Evolutionary conservation across 1,284 basidiomycete species (phyloP).

Genomic region (Coniophora puteana): DNA sequence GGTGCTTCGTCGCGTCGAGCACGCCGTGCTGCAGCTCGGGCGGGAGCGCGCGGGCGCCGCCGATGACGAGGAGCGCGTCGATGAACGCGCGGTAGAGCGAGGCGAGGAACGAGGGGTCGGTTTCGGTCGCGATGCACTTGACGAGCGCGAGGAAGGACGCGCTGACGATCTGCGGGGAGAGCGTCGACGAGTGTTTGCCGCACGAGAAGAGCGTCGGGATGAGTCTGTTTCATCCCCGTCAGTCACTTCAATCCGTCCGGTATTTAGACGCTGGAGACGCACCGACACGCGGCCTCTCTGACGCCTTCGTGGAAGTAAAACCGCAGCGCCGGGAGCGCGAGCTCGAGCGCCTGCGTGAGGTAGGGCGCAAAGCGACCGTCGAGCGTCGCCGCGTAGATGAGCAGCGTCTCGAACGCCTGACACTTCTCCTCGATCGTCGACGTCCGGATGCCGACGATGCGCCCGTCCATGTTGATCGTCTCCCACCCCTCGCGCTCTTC

Average conservation of each 20-base stretch:
- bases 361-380: constrained; percentile 71
- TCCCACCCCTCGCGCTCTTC: constrained; percentile 74
- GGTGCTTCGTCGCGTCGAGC: constrained; percentile 65
- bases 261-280: constrained; percentile 3
- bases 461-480: constrained; percentile 71
- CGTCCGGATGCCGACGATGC: constrained; percentile 72
- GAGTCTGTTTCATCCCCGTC: constrained; percentile 41
- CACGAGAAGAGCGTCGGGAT: constrained; percentile 70
- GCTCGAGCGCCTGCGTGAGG: constrained; percentile 63
- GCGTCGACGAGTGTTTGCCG: constrained; percentile 62
- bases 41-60: constrained; percentile 44
- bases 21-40: constrained; percentile 49
- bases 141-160: constrained; percentile 69
- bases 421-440: constrained; percentile 84
- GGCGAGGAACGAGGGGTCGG: constrained; percentile 70
- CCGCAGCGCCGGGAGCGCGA: constrained; percentile 65
- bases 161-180: constrained; percentile 68
- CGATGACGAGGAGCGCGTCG: constrained; percentile 64
- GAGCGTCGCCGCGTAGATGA: constrained; percentile 75
- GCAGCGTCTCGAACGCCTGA: constrained; percentile 80
- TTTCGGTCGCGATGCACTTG: constrained; percentile 61
- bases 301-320: constrained; percentile 85
- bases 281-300: constrained; percentile 53
- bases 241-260: background rate
- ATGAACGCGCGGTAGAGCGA: constrained; percentile 75